Conservation (phyloP, 192 early-diverging fungal genomes). For the Physocladia obscura region DNA sequence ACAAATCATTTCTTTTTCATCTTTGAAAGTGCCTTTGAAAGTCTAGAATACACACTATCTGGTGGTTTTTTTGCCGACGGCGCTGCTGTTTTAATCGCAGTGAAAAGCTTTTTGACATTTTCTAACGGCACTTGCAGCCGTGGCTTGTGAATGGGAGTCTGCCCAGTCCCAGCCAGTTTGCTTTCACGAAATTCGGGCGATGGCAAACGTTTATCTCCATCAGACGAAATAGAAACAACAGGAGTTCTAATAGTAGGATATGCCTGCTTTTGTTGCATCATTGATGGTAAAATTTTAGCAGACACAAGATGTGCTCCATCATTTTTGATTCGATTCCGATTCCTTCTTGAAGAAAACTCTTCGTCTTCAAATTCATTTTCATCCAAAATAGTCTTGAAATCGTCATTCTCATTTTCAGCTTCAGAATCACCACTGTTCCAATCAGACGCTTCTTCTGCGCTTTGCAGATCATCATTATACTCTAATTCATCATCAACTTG, state of each 20-base stretch:
- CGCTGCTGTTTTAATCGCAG: neutral
- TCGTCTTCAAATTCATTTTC: constrained; percentile 24
- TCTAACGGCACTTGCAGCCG: too few relatives aligned
- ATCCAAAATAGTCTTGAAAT: too few relatives aligned
- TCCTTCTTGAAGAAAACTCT: neutral
- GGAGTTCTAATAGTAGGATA: neutral
- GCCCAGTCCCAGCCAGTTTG: neutral
- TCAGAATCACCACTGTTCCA: constrained; percentile 33
- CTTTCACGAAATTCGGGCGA: neutral
- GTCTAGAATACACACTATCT: neutral
- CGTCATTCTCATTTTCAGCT: constrained; percentile 4
- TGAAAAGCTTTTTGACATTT: neutral
- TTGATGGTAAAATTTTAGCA: too few relatives aligned
- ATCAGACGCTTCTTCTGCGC: constrained; percentile 25
- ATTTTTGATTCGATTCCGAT: neutral
- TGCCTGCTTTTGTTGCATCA: neutral
- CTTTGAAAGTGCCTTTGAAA: neutral
- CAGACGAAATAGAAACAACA: neutral
- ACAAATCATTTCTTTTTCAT: neutral
- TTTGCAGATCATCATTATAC: neutral
- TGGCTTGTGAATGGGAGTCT: too few relatives aligned
- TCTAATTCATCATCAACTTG: too few relatives aligned
- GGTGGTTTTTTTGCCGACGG: constrained; percentile 13
- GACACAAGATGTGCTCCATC: too few relatives aligned
- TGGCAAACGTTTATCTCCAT: neutral